Conservation (phyloP, 2,329 filamentous ascomycete genomes). For the Zasmidium cellare region DNA sequence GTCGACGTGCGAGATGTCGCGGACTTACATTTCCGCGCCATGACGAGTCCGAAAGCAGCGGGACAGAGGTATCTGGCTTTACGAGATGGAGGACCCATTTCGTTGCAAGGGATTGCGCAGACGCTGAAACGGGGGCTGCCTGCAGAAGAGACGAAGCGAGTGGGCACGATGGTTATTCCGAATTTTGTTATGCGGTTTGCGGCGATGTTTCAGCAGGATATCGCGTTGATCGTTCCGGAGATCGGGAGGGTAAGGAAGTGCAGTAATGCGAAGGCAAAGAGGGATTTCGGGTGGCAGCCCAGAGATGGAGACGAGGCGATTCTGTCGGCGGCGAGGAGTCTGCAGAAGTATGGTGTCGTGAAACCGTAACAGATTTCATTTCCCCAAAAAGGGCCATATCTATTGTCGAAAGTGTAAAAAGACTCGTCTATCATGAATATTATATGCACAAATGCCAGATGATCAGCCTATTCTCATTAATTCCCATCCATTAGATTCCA, state of each 20-base stretch:
- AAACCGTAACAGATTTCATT: constrained; percentile 3
- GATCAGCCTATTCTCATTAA: too few relatives aligned
- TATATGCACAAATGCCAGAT: too few relatives aligned
- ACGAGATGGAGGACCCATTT: constrained; percentile 14
- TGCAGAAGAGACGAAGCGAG: constrained; percentile 19
- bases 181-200: constrained; percentile 25
- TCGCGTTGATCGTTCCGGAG: constrained; percentile 24
- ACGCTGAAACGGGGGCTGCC: constrained; percentile 25
- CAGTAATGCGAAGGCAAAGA: constrained; percentile 30
- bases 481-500: constrained; percentile 1
- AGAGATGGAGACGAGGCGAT: constrained; percentile 26
- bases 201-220: constrained; percentile 21
- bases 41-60: constrained; percentile 27
- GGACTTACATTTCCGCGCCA: constrained; percentile 32
- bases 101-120: constrained; percentile 25
- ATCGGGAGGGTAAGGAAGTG: constrained; percentile 22
- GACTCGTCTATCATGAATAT: neutral
- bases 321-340: constrained; percentile 21
- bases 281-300: constrained; percentile 26
- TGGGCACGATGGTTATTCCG: constrained; percentile 21
- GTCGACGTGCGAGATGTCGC: constrained; percentile 37
- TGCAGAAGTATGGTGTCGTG: constrained; percentile 23
- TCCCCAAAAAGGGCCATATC: neutral
- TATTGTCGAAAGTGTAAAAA: neutral
- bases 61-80: constrained; percentile 27